Base-by-base conservation (phyloP, 139 green algal species). In the Coelastrella sp. region DNA sequence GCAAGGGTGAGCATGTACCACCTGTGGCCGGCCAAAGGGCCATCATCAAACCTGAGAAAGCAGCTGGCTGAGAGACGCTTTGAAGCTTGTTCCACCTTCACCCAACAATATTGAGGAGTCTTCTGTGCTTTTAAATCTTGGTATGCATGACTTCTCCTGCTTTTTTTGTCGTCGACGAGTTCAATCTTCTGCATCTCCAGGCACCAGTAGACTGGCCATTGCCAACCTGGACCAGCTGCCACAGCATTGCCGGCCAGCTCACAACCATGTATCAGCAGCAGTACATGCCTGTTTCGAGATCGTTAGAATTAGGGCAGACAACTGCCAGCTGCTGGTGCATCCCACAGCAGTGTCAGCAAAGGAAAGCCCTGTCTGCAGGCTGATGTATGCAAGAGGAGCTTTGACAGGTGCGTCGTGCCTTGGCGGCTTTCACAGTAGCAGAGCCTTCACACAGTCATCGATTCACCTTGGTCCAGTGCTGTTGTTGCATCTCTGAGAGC, bases 221-320 rank as follows among this genome's bases (percentile, higher is more conserved):
- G 82, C 60, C 8, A 87, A 87, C 57, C 24, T 87, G 7, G 82
- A 87, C 24, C 20, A 87, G 82, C 82, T 87, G 8, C 60, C 82
- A 27, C 24, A 25, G 7, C 24, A 60, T 0, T 87, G 82, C 82
- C 60, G 24, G 8, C 60, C 82, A 75, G 59, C 24, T 6, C 82
- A 87, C 60, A 59, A n/a, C 61, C 7, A 56, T 24, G 11, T 78
- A 27, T 24, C 27, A 25, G 82, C 82, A 60, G 60, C 82, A 27
- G 60, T 87, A 7, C 22, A 76, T 7, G 60, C 35, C 7, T 87
- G 82, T 60, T 87, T 87, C n/a, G 24, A 68, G 60, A 76, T 7
- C 59, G n/a, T n/a, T 35, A 87, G 70, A 59, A 24, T 87, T 9
- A 74, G 8, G 14, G 61, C 78, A 9, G 35, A 75, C 1, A 60